Evolutionary conservation across 1,284 basidiomycete species (phyloP).

Genomic region (Cystodermella granulosa): DNA sequence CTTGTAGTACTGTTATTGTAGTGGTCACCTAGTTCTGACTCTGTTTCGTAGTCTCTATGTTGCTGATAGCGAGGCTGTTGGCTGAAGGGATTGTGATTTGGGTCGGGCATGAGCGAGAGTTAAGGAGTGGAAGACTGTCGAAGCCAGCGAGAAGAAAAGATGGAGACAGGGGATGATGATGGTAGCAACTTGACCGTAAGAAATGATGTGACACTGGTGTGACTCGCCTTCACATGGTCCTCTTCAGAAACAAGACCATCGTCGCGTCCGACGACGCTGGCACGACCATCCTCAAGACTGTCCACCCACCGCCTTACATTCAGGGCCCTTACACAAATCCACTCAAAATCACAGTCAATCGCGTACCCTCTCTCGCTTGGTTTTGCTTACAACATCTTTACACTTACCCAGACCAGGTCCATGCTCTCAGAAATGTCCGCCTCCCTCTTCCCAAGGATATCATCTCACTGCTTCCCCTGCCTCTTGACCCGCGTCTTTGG

Average conservation of each 20-base stretch:
- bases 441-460: constrained; percentile 15
- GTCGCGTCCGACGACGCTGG: constrained; percentile 14
- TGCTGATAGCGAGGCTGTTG: constrained; percentile 32
- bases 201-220: not conserved
- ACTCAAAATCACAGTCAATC: too few species aligned
- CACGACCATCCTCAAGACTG: constrained; percentile 13
- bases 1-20: constrained; percentile 55
- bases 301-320: constrained; percentile 18
- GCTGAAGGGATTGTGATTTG: constrained; percentile 21
- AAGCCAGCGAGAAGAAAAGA: constrained; percentile 17
- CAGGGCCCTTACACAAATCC: constrained; percentile 19
- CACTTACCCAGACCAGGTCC: constrained; percentile 26
- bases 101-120: constrained; percentile 31
- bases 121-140: constrained; percentile 30
- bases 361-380: constrained; percentile 27
- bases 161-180: constrained; percentile 4
- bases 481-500: constrained; percentile 57
- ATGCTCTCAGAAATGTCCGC: too few species aligned
- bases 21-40: constrained; percentile 51
- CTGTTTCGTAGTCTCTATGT: constrained; percentile 44
- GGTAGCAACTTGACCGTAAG: not conserved
- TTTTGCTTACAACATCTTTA: constrained; percentile 25
- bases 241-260: constrained; percentile 9
- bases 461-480: constrained; percentile 21
- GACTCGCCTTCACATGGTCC: constrained; percentile 2